Evolutionary conservation across 192 early-diverging fungal genomes (phyloP).

Genomic region (Coemansia sp.): DNA sequence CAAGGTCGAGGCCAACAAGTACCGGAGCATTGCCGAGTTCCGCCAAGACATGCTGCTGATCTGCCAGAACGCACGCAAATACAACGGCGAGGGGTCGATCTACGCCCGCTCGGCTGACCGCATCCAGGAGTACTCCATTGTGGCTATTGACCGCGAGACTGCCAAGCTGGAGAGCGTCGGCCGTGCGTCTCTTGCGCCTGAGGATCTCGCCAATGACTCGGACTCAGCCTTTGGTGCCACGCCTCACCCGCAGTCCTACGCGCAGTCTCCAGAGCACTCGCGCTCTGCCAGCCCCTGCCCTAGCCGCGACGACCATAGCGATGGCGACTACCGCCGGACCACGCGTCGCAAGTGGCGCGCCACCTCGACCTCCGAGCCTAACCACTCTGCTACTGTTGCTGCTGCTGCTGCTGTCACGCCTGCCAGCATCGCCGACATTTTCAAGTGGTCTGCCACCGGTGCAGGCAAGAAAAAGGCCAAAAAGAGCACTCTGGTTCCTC

Average conservation of each 20-base stretch:
- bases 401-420: slow-evolving; percentile 17
- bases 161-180: slow-evolving; percentile 47
- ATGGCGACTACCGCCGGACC: slow-evolving; percentile 32
- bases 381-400: background rate
- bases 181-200: slow-evolving; percentile 25
- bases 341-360: slow-evolving; percentile 45
- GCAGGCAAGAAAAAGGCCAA: slow-evolving; percentile 17
- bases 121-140: slow-evolving; percentile 67
- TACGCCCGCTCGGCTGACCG: slow-evolving; percentile 84
- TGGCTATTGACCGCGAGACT: slow-evolving; percentile 69
- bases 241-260: slow-evolving; percentile 10
- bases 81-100: slow-evolving; percentile 80
- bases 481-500: slow-evolving; percentile 23
- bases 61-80: slow-evolving; percentile 77
- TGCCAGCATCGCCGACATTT: slow-evolving; percentile 37
- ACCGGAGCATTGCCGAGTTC: slow-evolving; percentile 72
- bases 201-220: slow-evolving; percentile 11
- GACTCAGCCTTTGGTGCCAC: slow-evolving; percentile 18
- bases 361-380: slow-evolving; percentile 5
- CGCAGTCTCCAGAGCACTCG: slow-evolving; percentile 19
- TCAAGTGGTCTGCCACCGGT: slow-evolving; percentile 34
- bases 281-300: slow-evolving; percentile 30
- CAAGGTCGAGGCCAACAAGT: slow-evolving; percentile 67
- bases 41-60: slow-evolving; percentile 77
- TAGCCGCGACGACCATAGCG: slow-evolving; percentile 31